phyloP scores from a whole-genome alignment of 441 rosid species.

The Raphanus hybrid region DNA sequence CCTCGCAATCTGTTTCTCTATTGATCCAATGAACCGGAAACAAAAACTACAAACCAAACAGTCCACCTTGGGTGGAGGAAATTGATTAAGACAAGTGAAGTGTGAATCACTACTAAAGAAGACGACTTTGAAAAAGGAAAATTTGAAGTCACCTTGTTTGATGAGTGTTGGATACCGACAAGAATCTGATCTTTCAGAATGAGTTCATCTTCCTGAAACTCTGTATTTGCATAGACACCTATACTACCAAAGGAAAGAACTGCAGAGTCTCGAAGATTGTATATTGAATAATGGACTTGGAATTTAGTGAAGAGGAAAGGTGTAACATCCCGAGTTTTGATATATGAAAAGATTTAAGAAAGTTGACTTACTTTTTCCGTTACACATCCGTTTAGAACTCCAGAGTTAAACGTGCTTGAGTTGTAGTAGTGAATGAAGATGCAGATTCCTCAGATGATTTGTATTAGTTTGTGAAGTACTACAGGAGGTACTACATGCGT shows the following conservation, averaged over 20 bases:
- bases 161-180: constrained; percentile 74
- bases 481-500: too few species aligned
- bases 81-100: not conserved
- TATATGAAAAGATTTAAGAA: too few species aligned
- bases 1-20: constrained; percentile 87
- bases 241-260: constrained; percentile 16
- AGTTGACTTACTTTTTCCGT: too few species aligned
- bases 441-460: too few species aligned
- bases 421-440: too few species aligned
- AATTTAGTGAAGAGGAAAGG: constrained; percentile 29
- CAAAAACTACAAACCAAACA: constrained; percentile 91
- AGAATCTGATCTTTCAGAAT: constrained; percentile 84
- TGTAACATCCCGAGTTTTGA: too few species aligned
- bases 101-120: too few species aligned
- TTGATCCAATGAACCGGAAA: constrained; percentile 77
- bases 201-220: constrained; percentile 73
- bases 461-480: too few species aligned
- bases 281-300: constrained; percentile 8
- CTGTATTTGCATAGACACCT: constrained; percentile 76
- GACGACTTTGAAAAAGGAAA: not conserved
- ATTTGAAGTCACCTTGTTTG: constrained; percentile 65
- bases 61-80: constrained; percentile 57
- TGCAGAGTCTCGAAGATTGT: constrained; percentile 14
- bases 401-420: too few species aligned
- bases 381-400: too few species aligned